Base-by-base conservation (phyloP, 176 grass and related monocot genomes). In the Triticum urartu region DNA sequence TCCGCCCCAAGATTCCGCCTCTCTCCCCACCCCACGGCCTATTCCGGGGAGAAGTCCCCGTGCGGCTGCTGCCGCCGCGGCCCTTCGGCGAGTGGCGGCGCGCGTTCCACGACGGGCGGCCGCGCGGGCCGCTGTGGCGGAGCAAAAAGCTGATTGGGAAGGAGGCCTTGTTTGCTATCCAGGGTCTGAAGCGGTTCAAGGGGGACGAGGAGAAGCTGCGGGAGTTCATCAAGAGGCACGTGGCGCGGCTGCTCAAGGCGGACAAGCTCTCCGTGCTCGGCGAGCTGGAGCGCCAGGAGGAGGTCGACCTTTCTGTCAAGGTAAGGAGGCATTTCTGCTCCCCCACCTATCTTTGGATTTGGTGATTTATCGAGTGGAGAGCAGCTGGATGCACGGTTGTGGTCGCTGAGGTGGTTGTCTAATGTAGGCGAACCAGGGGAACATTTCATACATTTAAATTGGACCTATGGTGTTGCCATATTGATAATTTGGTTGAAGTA, bases 131-230 rank as follows among this genome's bases (percentile, higher is more conserved):
- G 25, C 90, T 98, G 33, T 98, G 97, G 97, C 80, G 94, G 70
- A 94, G 94, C 38, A 98, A 98, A 89, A 98, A 98, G 90, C 42
- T 98, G 66, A 92, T 98, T 8, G 97, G 97, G n/a, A 98, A 94
- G 84, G 97, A 95, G 88, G 90, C 94, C 12, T 82, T 98, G 21
- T 95, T 95, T 81, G 93, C 90, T 3, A 94, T 98, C 71, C 89
- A 89, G 81, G 93, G 96, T 33, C 68, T 98, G 81, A 95, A 98
- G 90, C 91, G 96, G 33, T 95, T 98, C 79, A 95, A 98, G 87
- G 91, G 85, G 36, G 93, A 98, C 40, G 86, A 95, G 39, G 96
- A 98, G 85, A 95, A 83, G 79, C 87, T 89, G 18, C 72, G 66
- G 69, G 85, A 78, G 56, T 95, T 98, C 86, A 72, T 92, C 38